Evolutionary conservation across 2,329 filamentous ascomycete species (phyloP).

Genomic region (Diaporthe sp.): DNA sequence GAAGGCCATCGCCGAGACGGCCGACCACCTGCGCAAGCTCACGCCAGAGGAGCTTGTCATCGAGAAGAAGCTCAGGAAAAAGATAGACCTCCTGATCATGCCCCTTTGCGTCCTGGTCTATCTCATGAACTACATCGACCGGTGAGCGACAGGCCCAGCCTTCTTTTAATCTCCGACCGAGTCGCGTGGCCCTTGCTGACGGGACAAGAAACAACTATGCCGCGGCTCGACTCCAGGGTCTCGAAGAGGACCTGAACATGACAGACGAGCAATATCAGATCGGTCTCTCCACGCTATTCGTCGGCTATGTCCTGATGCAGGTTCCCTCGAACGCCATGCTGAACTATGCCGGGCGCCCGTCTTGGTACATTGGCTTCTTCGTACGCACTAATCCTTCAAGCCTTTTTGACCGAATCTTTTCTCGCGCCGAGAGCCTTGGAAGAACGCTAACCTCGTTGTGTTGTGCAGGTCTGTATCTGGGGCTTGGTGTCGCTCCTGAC

Average conservation of each 20-base stretch:
- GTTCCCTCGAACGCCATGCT: slow-evolving; percentile 47
- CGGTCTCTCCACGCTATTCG: slow-evolving; percentile 45
- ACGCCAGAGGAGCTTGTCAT: slow-evolving; percentile 49
- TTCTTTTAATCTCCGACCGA: background rate
- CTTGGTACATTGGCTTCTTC: slow-evolving; percentile 54
- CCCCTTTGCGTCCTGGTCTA: slow-evolving; percentile 80
- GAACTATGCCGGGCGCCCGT: slow-evolving; percentile 50
- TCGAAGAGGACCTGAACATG: slow-evolving; percentile 53
- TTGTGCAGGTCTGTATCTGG: slow-evolving; percentile 32
- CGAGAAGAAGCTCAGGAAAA: slow-evolving; percentile 71
- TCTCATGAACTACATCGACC: slow-evolving; percentile 76
- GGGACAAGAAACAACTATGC: slow-evolving; percentile 46
- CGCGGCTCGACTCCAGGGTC: slow-evolving; percentile 64
- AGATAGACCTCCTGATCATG: slow-evolving; percentile 75
- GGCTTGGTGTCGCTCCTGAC: slow-evolving; percentile 48
- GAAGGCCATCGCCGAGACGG: slow-evolving; percentile 17
- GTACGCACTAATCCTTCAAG: slow-evolving; percentile 40
- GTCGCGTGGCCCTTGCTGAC: slow-evolving; percentile 37
- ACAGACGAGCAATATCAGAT: slow-evolving; percentile 53
- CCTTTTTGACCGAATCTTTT: background rate
- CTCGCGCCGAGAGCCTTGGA: background rate
- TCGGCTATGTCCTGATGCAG: slow-evolving; percentile 47
- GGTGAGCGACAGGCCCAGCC: slow-evolving; percentile 41
- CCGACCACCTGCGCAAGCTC: slow-evolving; percentile 33
- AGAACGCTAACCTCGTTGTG: background rate